Evolutionary conservation across 2,329 filamentous ascomycete genomes (phyloP).

Genomic region (Ascochyta lentis): DNA sequence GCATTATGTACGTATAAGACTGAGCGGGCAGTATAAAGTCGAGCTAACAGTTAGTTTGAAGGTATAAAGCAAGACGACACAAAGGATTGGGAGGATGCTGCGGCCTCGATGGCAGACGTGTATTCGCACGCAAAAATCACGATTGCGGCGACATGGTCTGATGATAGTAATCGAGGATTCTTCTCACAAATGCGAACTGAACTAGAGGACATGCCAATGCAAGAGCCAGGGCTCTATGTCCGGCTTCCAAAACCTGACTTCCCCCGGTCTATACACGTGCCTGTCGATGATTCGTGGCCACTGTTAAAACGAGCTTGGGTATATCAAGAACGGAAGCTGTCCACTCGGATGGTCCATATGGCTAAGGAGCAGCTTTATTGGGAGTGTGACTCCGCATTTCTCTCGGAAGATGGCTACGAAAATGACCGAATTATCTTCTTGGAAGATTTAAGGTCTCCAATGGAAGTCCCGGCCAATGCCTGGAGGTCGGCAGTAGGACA

Average conservation of each 20-base stretch:
- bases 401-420: background rate
- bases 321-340: background rate
- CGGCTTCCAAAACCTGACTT: background rate
- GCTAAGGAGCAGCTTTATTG: background rate
- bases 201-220: background rate
- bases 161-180: background rate
- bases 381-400: background rate
- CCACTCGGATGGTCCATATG: background rate
- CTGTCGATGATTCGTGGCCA: background rate
- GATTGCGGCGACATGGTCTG: background rate
- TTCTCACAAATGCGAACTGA: background rate
- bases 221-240: background rate
- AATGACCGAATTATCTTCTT: background rate
- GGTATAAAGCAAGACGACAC: background rate
- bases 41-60: background rate
- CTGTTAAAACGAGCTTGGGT: background rate
- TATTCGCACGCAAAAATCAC: background rate
- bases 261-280: too few relatives aligned
- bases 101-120: background rate
- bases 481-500: background rate
- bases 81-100: background rate
- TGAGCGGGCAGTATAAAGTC: rapidly evolving
- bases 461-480: background rate
- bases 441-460: background rate
- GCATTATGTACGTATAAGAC: background rate